Conservation (phyloP, 805 yeast genomes). For the Candida argentea region DNA sequence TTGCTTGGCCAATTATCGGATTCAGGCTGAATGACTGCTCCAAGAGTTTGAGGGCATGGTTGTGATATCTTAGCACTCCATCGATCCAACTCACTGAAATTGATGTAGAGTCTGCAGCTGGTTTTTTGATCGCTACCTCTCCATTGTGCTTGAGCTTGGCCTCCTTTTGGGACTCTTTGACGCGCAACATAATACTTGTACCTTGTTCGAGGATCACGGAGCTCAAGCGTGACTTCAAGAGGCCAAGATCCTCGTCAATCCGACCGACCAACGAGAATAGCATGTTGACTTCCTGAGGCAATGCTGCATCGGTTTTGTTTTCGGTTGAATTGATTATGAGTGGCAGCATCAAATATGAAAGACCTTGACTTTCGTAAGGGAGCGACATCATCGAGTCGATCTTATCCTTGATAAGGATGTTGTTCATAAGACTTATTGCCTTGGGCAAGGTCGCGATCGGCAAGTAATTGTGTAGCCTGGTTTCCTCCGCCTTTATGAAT, state of each 20-base stretch:
- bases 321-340: constrained; percentile 14
- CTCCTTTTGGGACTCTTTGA: constrained; percentile 9
- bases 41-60: constrained; percentile 40
- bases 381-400: constrained; percentile 43
- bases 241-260: constrained; percentile 42
- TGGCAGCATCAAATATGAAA: constrained; percentile 45
- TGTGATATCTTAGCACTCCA: constrained; percentile 40
- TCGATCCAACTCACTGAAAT: constrained; percentile 65
- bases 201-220: constrained; percentile 41
- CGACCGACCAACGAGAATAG: constrained; percentile 41
- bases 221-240: constrained; percentile 38
- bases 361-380: constrained; percentile 43
- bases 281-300: constrained; percentile 32
- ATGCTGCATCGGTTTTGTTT: constrained; percentile 7
- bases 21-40: constrained; percentile 40
- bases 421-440: constrained; percentile 46
- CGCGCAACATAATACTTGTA: constrained; percentile 17
- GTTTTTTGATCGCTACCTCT: constrained; percentile 5
- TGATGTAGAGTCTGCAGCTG: constrained; percentile 23
- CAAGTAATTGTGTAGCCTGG: constrained; percentile 36
- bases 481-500: constrained; percentile 54
- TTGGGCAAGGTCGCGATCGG: constrained; percentile 47
- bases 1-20: constrained; percentile 38
- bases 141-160: too few species aligned
- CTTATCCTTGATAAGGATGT: constrained; percentile 45